Conservation (phyloP, 2,329 filamentous ascomycete genomes). For the Aspergillus versicolor region DNA sequence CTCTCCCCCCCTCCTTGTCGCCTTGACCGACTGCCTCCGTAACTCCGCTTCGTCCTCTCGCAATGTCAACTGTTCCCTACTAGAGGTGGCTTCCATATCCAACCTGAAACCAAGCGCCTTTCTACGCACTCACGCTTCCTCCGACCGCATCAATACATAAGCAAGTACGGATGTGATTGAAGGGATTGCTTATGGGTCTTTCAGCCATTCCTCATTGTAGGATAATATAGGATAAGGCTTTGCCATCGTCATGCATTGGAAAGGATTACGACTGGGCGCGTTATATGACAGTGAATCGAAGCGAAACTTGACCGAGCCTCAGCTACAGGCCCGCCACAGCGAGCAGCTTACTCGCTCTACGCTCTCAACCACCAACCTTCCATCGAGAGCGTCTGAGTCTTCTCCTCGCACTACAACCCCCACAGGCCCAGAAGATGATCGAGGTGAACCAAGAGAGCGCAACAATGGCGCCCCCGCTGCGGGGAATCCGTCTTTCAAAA, state of each 20-base stretch:
- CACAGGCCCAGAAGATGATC: constrained; percentile 19
- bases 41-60: constrained; percentile 9
- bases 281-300: constrained; percentile 35
- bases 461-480: constrained; percentile 14
- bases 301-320: constrained; percentile 32
- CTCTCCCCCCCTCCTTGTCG: constrained; percentile 11
- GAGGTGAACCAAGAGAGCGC: constrained; percentile 10
- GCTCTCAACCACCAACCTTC: constrained; percentile 27
- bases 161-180: constrained; percentile 6
- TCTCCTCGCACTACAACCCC: constrained; percentile 27
- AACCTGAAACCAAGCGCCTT: constrained; percentile 4
- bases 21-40: constrained; percentile 4
- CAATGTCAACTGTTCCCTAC: constrained; percentile 18
- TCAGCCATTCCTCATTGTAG: constrained; percentile 17
- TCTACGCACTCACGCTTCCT: neutral
- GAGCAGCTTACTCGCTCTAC: constrained; percentile 37
- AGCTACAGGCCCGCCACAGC: constrained; percentile 32
- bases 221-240: constrained; percentile 19
- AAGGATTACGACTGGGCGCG: constrained; percentile 36
- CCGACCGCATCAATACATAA: constrained; percentile 7
- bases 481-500: constrained; percentile 16
- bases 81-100: constrained; percentile 14
- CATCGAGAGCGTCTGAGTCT: constrained; percentile 36
- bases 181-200: constrained; percentile 22
- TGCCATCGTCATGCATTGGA: constrained; percentile 40